Evolutionary conservation across 768 basidiomycete species (phyloP).

Genomic region (Hypholoma fasciculare): DNA sequence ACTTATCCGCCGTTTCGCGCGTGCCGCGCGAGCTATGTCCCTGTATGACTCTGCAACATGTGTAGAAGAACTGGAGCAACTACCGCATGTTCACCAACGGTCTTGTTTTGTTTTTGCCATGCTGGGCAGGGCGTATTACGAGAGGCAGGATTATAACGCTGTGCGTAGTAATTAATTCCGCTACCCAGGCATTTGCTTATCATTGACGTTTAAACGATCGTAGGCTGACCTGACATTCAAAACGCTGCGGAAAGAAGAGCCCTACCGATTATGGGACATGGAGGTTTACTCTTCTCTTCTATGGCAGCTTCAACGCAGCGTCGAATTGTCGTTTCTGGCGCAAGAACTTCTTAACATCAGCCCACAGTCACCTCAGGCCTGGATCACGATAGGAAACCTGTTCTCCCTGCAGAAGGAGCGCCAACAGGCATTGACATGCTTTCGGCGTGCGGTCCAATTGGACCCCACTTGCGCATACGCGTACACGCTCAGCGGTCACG

Average conservation of each 20-base stretch:
- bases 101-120: slow-evolving; percentile 80
- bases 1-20: slow-evolving; percentile 79
- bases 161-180: slow-evolving; percentile 50
- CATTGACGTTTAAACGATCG: slow-evolving; percentile 24
- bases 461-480: slow-evolving; percentile 93
- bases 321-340: slow-evolving; percentile 87
- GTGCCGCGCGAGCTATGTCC: slow-evolving; percentile 72
- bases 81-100: slow-evolving; percentile 73
- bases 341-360: slow-evolving; percentile 88
- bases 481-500: slow-evolving; percentile 95
- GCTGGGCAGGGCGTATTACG: slow-evolving; percentile 87
- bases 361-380: slow-evolving; percentile 82
- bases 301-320: slow-evolving; percentile 88
- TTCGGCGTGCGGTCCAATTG: slow-evolving; percentile 86
- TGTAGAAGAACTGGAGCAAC: slow-evolving; percentile 70
- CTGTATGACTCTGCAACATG: slow-evolving; percentile 76
- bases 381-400: slow-evolving; percentile 96
- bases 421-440: slow-evolving; percentile 90
- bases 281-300: slow-evolving; percentile 94
- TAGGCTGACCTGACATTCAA: slow-evolving; percentile 92
- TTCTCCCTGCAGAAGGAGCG: slow-evolving; percentile 96
- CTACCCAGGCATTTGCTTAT: slow-evolving; percentile 20
- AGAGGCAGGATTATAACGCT: slow-evolving; percentile 83
- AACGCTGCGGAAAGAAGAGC: slow-evolving; percentile 77
- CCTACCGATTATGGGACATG: slow-evolving; percentile 91